Evolutionary conservation across 2,329 filamentous ascomycete genomes (phyloP).

Genomic region (Alternaria metachromatica): DNA sequence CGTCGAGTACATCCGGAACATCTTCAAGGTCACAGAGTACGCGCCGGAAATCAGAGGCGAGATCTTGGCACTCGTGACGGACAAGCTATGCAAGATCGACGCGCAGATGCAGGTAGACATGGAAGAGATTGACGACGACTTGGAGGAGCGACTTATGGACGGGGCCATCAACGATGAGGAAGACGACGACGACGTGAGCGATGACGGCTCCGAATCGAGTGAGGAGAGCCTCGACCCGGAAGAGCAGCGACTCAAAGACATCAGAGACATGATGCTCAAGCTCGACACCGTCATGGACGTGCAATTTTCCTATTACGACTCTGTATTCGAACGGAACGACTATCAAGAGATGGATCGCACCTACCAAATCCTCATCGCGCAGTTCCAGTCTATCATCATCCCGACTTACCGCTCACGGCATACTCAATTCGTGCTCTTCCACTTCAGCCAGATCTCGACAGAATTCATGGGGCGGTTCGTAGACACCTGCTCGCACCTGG

Average conservation of each 20-base stretch:
- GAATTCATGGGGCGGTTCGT: conserved; percentile 83
- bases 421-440: conserved; percentile 94
- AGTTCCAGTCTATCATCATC: conserved; percentile 87
- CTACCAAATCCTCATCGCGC: conserved; percentile 79
- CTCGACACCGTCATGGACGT: conserved; percentile 89
- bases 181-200: conserved; percentile 64
- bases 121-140: conserved; percentile 89
- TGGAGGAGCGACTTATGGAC: conserved; percentile 74
- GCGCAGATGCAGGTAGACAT: conserved; percentile 93
- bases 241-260: conserved; percentile 67
- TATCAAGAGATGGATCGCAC: conserved; percentile 70
- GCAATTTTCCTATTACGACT: conserved; percentile 82
- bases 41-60: conserved; percentile 78
- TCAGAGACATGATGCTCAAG: conserved; percentile 86
- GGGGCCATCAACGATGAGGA: conserved; percentile 57
- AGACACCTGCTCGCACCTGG: conserved; percentile 74
- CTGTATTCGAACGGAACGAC: conserved; percentile 72
- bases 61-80: conserved; percentile 81
- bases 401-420: conserved; percentile 92
- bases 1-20: conserved; percentile 85
- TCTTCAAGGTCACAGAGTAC: conserved; percentile 79
- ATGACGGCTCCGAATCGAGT: conserved; percentile 73
- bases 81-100: conserved; percentile 90
- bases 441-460: conserved; percentile 85
- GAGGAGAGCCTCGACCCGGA: conserved; percentile 67